Evolutionary conservation across 2,329 filamentous ascomycete genomes (phyloP).

Genomic region (Cladorrhinum sp.): DNA sequence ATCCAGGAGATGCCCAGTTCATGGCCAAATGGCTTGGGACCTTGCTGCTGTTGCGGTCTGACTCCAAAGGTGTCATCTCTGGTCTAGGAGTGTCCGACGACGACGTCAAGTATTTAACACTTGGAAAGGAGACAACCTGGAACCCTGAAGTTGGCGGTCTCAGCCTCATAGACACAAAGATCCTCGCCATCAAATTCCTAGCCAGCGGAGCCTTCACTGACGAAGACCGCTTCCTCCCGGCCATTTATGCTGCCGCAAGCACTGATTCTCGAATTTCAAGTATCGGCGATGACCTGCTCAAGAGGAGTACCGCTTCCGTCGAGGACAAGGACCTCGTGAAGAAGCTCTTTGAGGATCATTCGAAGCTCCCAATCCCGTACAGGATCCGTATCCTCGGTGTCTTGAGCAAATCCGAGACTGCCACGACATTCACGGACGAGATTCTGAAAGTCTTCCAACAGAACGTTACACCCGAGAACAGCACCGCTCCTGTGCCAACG

Average conservation of each 20-base stretch:
- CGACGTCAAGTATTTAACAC: conserved; percentile 68
- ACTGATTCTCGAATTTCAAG: conserved; percentile 75
- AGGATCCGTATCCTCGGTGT: conserved; percentile 73
- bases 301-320: conserved; percentile 70
- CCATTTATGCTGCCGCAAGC: conserved; percentile 79
- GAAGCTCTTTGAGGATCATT: conserved; percentile 70
- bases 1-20: conserved; percentile 67
- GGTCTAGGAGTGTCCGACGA: conserved; percentile 58
- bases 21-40: conserved; percentile 74
- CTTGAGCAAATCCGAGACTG: conserved; percentile 71
- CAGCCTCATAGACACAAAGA: conserved; percentile 67
- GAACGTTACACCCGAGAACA: conserved; percentile 34
- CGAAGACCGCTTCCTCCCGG: conserved; percentile 76
- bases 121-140: conserved; percentile 68
- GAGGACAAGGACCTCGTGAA: conserved; percentile 65
- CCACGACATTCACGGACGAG: conserved; percentile 65
- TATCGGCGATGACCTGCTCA: conserved; percentile 86
- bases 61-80: conserved; percentile 25
- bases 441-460: conserved; percentile 69
- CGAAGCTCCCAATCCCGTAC: conserved; percentile 67
- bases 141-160: conserved; percentile 60
- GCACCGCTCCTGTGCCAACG: not conserved
- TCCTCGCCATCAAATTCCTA: conserved; percentile 67
- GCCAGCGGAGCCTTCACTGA: conserved; percentile 84
- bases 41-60: conserved; percentile 58